Evolutionary conservation across 2,329 filamentous ascomycete genomes (phyloP).

Genomic region (Nemania bipapillata): DNA sequence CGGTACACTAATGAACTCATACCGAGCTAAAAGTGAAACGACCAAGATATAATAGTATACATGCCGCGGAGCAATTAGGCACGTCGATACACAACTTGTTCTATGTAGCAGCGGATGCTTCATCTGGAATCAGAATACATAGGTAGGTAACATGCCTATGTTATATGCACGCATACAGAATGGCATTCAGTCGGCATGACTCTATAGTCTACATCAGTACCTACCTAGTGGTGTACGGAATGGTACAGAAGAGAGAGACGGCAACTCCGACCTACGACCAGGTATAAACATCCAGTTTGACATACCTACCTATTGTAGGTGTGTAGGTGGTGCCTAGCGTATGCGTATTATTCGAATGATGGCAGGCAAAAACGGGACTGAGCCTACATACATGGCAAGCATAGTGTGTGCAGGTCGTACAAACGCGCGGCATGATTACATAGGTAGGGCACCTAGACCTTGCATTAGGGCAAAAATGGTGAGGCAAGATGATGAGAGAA

Average conservation of each 20-base stretch:
- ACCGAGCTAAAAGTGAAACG: slow-evolving; percentile 1
- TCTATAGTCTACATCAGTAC: no score
- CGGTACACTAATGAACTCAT: slow-evolving; percentile 7
- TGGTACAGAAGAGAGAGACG: neutral
- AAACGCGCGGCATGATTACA: slow-evolving; percentile 11
- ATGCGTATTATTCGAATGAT: neutral
- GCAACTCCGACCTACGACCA: slow-evolving; percentile 7
- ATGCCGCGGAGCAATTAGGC: slow-evolving; percentile 15
- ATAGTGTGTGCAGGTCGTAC: slow-evolving; percentile 11
- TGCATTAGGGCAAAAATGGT: slow-evolving; percentile 12
- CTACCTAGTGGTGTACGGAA: no score
- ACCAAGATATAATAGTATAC: neutral
- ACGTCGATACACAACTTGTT: slow-evolving; percentile 7
- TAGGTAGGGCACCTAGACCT: neutral
- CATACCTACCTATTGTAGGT: slow-evolving; percentile 2
- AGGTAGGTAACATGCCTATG: neutral
- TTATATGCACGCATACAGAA: neutral
- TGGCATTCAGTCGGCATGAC: neutral
- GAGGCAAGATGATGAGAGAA: slow-evolving; percentile 18
- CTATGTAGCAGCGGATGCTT: neutral
- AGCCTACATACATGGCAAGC: neutral
- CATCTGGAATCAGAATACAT: no score
- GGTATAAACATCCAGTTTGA: neutral
- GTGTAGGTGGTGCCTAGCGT: neutral
- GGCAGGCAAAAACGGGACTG: neutral